phyloP scores from a whole-genome alignment of 148 eudicot species.

The Amaranthus hypochondriacus region DNA sequence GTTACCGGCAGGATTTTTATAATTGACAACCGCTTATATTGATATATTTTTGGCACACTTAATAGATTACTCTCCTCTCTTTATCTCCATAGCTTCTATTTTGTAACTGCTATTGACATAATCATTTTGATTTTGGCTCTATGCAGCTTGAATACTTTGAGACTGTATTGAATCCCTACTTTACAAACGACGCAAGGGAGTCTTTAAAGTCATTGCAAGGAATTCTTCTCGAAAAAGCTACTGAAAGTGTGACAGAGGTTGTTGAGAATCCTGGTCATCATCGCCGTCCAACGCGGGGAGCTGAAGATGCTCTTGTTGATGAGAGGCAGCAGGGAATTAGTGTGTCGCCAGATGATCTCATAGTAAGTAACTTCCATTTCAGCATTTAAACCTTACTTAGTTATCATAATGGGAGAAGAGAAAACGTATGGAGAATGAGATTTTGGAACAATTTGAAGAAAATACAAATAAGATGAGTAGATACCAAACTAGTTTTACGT shows the following conservation, averaged over 20 bases:
- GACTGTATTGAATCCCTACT: slow-evolving; percentile 79
- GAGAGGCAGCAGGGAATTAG: slow-evolving; percentile 67
- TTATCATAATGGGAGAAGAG: not conserved
- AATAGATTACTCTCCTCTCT: not conserved
- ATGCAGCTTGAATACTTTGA: slow-evolving; percentile 97
- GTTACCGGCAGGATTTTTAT: not conserved
- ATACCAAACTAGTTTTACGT: not conserved
- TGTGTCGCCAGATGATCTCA: slow-evolving; percentile 93
- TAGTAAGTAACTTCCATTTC: slow-evolving; percentile 50
- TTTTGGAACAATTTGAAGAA: not conserved
- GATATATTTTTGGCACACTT: not conserved
- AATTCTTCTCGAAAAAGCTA: slow-evolving; percentile 76
- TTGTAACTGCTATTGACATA: not conserved
- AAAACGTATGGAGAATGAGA: not conserved
- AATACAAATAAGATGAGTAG: not conserved
- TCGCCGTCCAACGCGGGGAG: slow-evolving; percentile 73
- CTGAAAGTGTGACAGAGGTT: slow-evolving; percentile 68
- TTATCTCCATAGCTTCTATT: not conserved
- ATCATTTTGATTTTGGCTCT: slow-evolving; percentile 7
- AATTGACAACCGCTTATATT: not conserved
- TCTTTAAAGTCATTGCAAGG: slow-evolving; percentile 86
- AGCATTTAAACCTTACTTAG: not conserved
- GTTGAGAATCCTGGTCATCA: slow-evolving; percentile 81
- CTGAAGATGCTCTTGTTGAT: slow-evolving; percentile 74
- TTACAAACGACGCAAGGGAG: slow-evolving; percentile 73